Evolutionary conservation across 495 filamentous ascomycete genomes (phyloP).

Genomic region (Penicillium egyptiacum): DNA sequence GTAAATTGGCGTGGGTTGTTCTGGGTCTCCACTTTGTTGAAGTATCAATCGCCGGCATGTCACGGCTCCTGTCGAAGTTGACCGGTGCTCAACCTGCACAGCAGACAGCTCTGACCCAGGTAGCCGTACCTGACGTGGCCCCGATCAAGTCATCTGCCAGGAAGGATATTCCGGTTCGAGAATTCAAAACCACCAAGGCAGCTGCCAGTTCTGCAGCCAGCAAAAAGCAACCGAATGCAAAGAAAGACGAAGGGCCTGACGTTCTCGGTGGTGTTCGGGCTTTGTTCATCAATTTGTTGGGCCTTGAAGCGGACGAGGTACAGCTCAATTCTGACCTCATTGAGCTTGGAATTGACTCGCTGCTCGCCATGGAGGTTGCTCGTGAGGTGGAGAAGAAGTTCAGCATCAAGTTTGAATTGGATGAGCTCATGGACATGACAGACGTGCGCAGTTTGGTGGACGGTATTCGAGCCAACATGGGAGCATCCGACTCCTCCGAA

Average conservation of each 20-base stretch:
- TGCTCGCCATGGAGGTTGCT: conserved; percentile 56
- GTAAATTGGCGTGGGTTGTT: conserved; percentile 35
- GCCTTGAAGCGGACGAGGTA: conserved; percentile 46
- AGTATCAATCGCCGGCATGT: neutral
- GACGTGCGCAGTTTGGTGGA: neutral
- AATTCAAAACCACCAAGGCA: neutral
- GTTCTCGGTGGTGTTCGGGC: neutral
- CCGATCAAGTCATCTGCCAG: no score
- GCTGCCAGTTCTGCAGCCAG: neutral
- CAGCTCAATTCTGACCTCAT: conserved; percentile 36
- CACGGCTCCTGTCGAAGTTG: neutral
- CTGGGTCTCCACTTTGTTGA: conserved; percentile 40
- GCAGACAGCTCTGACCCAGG: neutral
- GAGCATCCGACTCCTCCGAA: neutral
- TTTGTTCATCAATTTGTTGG: conserved; percentile 33
- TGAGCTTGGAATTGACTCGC: conserved; percentile 56
- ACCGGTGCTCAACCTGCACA: neutral
- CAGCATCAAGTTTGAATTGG: conserved; percentile 36
- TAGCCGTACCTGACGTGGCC: neutral
- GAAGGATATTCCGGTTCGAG: neutral
- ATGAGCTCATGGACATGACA: conserved; percentile 39
- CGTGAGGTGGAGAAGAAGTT: conserved; percentile 49
- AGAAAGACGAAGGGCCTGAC: neutral
- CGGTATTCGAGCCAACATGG: neutral
- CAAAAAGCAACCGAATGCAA: neutral